phyloP scores from a whole-genome alignment of 2,329 filamentous ascomycete genomes.

The Gliomastix tumulicola region DNA sequence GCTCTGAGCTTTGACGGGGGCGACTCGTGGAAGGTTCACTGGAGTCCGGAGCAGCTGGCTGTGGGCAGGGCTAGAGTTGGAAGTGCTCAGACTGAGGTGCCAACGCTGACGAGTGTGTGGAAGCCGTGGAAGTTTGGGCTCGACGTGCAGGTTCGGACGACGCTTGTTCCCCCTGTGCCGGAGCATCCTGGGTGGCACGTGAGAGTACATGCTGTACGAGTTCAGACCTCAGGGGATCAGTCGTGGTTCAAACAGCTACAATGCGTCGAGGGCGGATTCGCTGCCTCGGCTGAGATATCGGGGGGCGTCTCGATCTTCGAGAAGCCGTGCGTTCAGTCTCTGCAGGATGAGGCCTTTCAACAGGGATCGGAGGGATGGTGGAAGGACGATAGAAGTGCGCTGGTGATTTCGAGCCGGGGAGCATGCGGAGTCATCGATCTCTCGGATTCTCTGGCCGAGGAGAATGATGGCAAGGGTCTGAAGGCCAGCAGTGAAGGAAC shows the following conservation, averaged over 20 bases:
- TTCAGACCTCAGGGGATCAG: too few species aligned
- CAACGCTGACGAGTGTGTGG: constrained; percentile 6
- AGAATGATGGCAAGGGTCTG: too few species aligned
- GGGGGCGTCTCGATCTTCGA: too few species aligned
- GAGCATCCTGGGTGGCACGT: constrained; percentile 63
- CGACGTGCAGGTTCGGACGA: constrained; percentile 6
- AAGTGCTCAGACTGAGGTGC: neutral
- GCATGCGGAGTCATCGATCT: too few species aligned
- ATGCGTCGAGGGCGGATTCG: too few species aligned
- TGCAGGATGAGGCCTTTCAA: constrained; percentile 1
- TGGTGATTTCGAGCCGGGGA: too few species aligned
- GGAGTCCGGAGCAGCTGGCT: constrained; percentile 5
- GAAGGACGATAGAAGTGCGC: too few species aligned
- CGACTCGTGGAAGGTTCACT: constrained; percentile 6
- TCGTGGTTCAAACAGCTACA: too few species aligned
- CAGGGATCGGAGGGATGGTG: neutral
- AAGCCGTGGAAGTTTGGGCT: constrained; percentile 6
- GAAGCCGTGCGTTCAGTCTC: too few species aligned
- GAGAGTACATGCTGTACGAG: constrained; percentile 8
- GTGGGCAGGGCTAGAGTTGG: neutral
- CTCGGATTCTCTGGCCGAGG: too few species aligned
- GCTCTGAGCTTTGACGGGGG: constrained; percentile 8
- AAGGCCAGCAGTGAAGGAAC: too few species aligned
- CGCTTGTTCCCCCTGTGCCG: constrained; percentile 24
- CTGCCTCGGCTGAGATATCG: too few species aligned